A percentile compares a stretch with the other conserved stretches of the same genome.
phyloP scores from a whole-genome alignment of 192 early-diverging fungal species.

The Rhizophagus sp. region DNA sequence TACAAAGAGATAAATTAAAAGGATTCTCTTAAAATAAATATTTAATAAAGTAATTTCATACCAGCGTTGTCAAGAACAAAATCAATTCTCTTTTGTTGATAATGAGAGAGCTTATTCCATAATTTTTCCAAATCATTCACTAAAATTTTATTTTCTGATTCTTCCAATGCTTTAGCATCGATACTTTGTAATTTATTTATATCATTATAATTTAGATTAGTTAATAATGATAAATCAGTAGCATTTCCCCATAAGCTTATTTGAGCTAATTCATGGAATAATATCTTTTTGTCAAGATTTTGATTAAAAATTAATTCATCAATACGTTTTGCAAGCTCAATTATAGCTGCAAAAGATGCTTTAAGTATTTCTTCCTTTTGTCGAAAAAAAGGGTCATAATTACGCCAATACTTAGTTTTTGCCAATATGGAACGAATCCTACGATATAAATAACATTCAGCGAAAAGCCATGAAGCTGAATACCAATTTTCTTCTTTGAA shows the following conservation, averaged over 20 bases:
- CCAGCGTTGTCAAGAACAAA: slow-evolving; percentile 91
- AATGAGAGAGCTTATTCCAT: slow-evolving; percentile 53
- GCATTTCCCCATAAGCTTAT: slow-evolving; percentile 92
- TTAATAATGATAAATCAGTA: slow-evolving; percentile 79
- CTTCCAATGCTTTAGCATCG: slow-evolving; percentile 43
- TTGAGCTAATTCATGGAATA: slow-evolving; percentile 71
- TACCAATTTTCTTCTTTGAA: slow-evolving; percentile 70
- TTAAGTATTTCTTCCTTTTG: slow-evolving; percentile 72
- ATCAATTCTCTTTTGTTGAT: slow-evolving; percentile 66
- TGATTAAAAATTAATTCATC: slow-evolving; percentile 40
- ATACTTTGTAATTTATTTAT: slow-evolving; percentile 66
- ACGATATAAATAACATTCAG: slow-evolving; percentile 85
- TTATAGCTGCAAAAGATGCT: slow-evolving; percentile 64
- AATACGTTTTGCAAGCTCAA: slow-evolving; percentile 60
- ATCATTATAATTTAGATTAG: slow-evolving; percentile 64
- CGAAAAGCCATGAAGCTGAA: slow-evolving; percentile 75
- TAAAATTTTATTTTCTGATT: slow-evolving; percentile 62
- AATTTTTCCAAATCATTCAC: slow-evolving; percentile 70
- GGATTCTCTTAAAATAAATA: background rate
- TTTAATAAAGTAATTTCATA: slow-evolving; percentile 24
- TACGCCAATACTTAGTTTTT: slow-evolving; percentile 57
- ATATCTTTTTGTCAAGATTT: slow-evolving; percentile 34
- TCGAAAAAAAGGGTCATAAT: slow-evolving; percentile 72
- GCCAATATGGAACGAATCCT: slow-evolving; percentile 64
- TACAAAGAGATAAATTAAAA: background rate